These are phyloP conservation scores for Populus hybrid DNA, from an alignment of 441 rosid species.

Conservation along the genomic window DNA sequence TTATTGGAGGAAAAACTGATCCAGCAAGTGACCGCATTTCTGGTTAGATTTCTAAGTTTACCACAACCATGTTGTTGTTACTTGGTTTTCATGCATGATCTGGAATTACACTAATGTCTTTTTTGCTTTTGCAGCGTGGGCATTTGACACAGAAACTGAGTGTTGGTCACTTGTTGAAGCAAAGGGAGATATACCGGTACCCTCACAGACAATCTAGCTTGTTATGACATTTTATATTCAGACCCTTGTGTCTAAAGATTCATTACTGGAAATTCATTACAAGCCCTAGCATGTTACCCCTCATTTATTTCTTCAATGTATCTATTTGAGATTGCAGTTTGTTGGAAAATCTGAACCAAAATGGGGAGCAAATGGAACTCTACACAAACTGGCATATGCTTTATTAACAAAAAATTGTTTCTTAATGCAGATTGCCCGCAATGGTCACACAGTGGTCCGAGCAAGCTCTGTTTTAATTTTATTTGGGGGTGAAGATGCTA, in stretches of 20 bases:
- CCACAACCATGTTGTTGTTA: neutral
- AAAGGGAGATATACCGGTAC: constrained; percentile 94
- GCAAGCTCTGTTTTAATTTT: constrained; percentile 75
- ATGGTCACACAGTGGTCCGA: constrained; percentile 82
- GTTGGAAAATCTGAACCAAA: neutral
- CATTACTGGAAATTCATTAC: neutral
- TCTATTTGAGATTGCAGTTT: neutral
- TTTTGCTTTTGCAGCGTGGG: constrained; percentile 68
- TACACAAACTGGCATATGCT: neutral
- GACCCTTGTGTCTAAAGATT: neutral
- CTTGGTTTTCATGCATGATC: constrained; percentile 9
- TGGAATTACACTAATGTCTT: neutral
- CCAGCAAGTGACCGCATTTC: constrained; percentile 75
- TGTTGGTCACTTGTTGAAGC: constrained; percentile 97
- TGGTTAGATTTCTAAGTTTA: constrained; percentile 43
- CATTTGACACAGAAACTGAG: constrained; percentile 78
- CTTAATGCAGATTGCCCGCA: constrained; percentile 72
- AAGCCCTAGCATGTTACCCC: neutral
- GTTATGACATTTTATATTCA: neutral
- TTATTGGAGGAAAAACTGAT: constrained; percentile 91
- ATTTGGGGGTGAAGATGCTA: constrained; percentile 93
- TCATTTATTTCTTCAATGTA: neutral
- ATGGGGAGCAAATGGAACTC: neutral
- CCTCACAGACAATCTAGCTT: constrained; percentile 1
- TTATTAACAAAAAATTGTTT: neutral